These are phyloP conservation scores for Colletotrichum spinosum DNA, from an alignment of 2,329 filamentous ascomycete genomes.

Conservation along the genomic window DNA sequence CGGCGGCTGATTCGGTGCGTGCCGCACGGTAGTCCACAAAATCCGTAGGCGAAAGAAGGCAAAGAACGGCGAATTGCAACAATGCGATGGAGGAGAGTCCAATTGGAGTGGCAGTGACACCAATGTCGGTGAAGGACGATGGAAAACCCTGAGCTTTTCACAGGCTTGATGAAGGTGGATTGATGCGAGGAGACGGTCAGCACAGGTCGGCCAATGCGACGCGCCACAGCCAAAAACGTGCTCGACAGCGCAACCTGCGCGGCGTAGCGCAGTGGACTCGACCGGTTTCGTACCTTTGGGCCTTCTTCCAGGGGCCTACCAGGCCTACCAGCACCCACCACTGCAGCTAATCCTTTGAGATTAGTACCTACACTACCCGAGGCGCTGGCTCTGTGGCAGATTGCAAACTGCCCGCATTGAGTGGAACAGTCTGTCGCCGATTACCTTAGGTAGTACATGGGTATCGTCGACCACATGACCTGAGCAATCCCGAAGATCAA, in stretches of 20 bases:
- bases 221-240: constrained; percentile 27
- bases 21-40: too few relatives aligned
- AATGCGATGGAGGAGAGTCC: neutral
- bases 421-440: too few relatives aligned
- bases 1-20: constrained; percentile 1
- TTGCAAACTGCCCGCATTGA: too few relatives aligned
- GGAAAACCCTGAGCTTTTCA: neutral
- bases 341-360: neutral
- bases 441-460: neutral
- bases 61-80: too few relatives aligned
- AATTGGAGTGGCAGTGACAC: neutral
- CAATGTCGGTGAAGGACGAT: neutral
- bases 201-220: constrained; percentile 20
- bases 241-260: constrained; percentile 25
- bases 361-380: too few relatives aligned
- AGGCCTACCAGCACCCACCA: too few relatives aligned
- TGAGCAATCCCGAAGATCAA: neutral
- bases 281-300: constrained; percentile 31
- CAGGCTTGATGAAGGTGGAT: neutral
- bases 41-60: too few relatives aligned
- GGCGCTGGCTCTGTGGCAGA: too few relatives aligned
- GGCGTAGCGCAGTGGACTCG: constrained; percentile 14
- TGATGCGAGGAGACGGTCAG: neutral
- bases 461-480: constrained; percentile 3
- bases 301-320: neutral